phyloP scores from a whole-genome alignment of 352 stramenopile genomes.

The Phytophthora cryptogea region DNA sequence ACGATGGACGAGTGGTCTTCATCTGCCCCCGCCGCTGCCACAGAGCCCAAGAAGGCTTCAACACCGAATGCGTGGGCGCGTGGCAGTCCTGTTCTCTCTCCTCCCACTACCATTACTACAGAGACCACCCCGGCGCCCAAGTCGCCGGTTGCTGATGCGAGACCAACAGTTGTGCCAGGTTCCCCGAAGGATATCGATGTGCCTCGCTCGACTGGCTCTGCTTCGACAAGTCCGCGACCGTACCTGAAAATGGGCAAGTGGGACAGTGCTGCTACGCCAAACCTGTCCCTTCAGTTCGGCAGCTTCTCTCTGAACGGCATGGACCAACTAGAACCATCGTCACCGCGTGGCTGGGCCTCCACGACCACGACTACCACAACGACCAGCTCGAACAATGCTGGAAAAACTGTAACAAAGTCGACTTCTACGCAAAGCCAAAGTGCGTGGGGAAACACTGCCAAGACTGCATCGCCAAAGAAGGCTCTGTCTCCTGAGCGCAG shows the following conservation, averaged over 20 bases:
- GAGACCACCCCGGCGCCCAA: constrained; percentile 27
- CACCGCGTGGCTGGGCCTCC: constrained; percentile 63
- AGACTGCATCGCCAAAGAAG: constrained; percentile 68
- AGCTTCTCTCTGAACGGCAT: constrained; percentile 85
- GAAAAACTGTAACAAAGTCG: constrained; percentile 46
- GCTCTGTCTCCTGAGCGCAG: constrained; percentile 59
- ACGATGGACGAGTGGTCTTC: constrained; percentile 71
- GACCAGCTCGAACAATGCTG: constrained; percentile 38
- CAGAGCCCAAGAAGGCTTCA: constrained; percentile 52
- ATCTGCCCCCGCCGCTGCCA: constrained; percentile 33
- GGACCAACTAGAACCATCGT: constrained; percentile 60
- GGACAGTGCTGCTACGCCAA: constrained; percentile 67
- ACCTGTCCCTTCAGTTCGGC: constrained; percentile 86
- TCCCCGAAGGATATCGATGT: constrained; percentile 74
- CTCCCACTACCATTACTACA: constrained; percentile 27
- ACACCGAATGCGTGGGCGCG: constrained; percentile 73
- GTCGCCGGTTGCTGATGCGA: constrained; percentile 36
- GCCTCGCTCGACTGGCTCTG: constrained; percentile 35
- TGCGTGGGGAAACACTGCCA: constrained; percentile 51
- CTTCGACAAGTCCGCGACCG: constrained; percentile 64
- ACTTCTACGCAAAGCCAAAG: constrained; percentile 62
- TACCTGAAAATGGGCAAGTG: constrained; percentile 89
- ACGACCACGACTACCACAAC: constrained; percentile 50
- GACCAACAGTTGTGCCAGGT: constrained; percentile 54
- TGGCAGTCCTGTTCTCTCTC: constrained; percentile 58